Evolutionary conservation across 768 basidiomycete species (phyloP), one percentile per base, ranked within the genome.

Genomic region (Xerocomus potaroensis): DNA sequence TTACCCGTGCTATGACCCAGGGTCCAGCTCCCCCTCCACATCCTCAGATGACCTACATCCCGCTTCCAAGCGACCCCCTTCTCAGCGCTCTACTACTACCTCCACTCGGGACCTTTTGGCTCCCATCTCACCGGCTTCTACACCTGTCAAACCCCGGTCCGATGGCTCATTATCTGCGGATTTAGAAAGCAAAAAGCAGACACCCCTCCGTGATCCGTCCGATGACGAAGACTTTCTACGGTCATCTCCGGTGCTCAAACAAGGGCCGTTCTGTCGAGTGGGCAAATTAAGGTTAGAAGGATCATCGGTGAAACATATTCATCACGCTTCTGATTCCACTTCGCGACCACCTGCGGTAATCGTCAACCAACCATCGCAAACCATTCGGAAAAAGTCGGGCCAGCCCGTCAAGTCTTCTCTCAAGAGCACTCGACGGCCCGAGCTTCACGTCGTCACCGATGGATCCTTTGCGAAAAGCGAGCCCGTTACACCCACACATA

Each of bases 321-420:
- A 55, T 32, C 57, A 64, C 19, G 19, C 49, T 24, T 62, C 64
- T 10, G 62, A 60, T 24, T 51, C 65, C 10, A 36, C 19, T 19
- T 38, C 48, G 27, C 49, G 35, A 34, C 26, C 45, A 27, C 30
- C 42, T 16, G 33, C 47, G 8, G 33, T 34, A 14, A 41, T 14
- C 23, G 41, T 26, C 19, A 43, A 54, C 26, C 49, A 44, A 19
- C 18, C 40, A 1, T 26, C 49, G 61, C 76, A 16, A 69, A 73
- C 42, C 70, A 72, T 91, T 27, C 81, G 92, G 50, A 97, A 97
- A 68, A 97, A 96, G 69, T 91, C 90, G 12, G 94, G 95, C 30
- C 89, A 96, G 68, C 82, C 89, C 5, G 81, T 98, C 60, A 93
- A 91, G 66, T 83, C 91, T 3, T 91, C 93, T 3, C 76, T 97